These are phyloP conservation scores for Suillus variegatus DNA, from an alignment of 768 basidiomycete genomes.

Conservation along the genomic window DNA sequence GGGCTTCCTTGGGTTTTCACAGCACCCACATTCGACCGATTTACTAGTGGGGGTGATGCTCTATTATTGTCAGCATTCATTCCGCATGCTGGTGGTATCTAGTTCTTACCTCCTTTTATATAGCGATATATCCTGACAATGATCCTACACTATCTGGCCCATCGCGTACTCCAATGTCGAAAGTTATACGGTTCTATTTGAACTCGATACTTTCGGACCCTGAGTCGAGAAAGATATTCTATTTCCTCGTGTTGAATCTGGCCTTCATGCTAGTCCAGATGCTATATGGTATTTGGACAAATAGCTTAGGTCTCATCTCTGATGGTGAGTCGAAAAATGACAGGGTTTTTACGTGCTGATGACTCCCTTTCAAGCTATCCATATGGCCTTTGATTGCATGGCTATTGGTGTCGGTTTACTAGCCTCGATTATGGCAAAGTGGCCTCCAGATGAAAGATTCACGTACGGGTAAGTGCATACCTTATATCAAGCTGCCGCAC, in stretches of 20 bases:
- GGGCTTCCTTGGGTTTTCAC: conserved; percentile 66
- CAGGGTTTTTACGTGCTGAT: conserved; percentile 6
- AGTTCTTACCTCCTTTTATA: conserved; percentile 1
- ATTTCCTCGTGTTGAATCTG: conserved; percentile 93
- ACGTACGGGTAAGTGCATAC: conserved; percentile 79
- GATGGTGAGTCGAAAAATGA: conserved; percentile 67
- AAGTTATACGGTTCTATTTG: conserved; percentile 67
- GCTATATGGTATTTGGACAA: conserved; percentile 97
- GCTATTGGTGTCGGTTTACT: conserved; percentile 94
- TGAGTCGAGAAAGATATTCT: conserved; percentile 94
- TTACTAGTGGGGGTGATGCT: conserved; percentile 56
- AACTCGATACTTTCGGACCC: conserved; percentile 90
- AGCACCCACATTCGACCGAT: conserved; percentile 60
- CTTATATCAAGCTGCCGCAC: not conserved
- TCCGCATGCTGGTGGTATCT: not conserved
- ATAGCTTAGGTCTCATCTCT: conserved; percentile 93
- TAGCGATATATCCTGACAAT: conserved; percentile 56
- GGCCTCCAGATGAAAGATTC: conserved; percentile 92
- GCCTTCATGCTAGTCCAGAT: conserved; percentile 97
- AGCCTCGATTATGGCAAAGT: conserved; percentile 97
- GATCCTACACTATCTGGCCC: conserved; percentile 42
- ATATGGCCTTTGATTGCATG: conserved; percentile 99
- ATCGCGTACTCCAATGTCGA: conserved; percentile 54
- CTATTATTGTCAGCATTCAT: conserved; percentile 55
- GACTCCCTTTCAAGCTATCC: conserved; percentile 67